These are phyloP conservation scores for Phytophthora cajani DNA, from an alignment of 352 stramenopile species.

Conservation along the genomic window DNA sequence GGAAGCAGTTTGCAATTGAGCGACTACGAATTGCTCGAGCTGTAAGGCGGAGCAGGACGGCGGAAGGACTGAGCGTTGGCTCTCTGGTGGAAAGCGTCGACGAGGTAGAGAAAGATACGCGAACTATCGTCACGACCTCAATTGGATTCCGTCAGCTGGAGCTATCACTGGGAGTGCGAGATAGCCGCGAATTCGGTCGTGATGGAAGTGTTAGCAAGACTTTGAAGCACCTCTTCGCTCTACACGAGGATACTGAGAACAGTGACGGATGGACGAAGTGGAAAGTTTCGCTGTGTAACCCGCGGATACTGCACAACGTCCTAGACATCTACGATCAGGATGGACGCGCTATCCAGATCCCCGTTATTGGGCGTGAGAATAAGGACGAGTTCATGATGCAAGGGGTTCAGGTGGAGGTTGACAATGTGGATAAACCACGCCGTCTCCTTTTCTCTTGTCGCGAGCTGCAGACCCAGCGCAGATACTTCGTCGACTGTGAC, in stretches of 20 bases:
- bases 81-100: constrained; percentile 3
- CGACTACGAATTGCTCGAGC: constrained; percentile 47
- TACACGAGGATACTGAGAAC: not conserved
- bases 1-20: constrained; percentile 66
- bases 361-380: constrained; percentile 11
- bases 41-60: constrained; percentile 28
- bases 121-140: constrained; percentile 29
- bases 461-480: constrained; percentile 52
- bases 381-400: constrained; percentile 29
- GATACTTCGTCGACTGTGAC: constrained; percentile 58
- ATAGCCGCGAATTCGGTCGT: constrained; percentile 8
- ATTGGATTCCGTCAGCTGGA: constrained; percentile 42
- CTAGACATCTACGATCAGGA: constrained; percentile 17
- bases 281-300: constrained; percentile 24
- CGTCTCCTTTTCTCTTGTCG: constrained; percentile 62
- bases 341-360: constrained; percentile 16
- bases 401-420: constrained; percentile 52
- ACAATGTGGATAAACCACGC: constrained; percentile 44
- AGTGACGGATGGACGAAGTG: constrained; percentile 2
- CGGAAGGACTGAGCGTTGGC: constrained; percentile 17
- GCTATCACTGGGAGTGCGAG: constrained; percentile 28
- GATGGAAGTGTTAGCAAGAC: constrained; percentile 1
- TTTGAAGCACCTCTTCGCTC: constrained; percentile 23
- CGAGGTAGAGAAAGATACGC: constrained; percentile 30
- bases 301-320: constrained; percentile 16